Evolutionary conservation across 108 stramenopile species (phyloP).

Genomic region (Cyclotella cryptica): DNA sequence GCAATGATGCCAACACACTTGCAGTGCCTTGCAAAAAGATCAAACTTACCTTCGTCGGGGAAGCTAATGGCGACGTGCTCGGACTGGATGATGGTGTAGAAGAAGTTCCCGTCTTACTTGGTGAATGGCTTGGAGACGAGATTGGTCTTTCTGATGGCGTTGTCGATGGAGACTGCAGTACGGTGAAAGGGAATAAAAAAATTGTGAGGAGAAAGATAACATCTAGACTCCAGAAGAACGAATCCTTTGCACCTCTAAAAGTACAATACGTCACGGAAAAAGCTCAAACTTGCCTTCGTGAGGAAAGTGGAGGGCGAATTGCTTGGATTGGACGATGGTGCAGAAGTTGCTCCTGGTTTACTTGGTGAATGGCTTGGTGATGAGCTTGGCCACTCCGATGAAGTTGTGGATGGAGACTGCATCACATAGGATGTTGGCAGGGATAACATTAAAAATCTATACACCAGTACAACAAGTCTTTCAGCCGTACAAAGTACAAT

Average conservation of each 20-base stretch:
- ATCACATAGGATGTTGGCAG: neutral
- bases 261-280: too few relatives aligned
- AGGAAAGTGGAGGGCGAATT: neutral
- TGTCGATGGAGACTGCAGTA: too few relatives aligned
- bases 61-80: neutral
- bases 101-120: neutral
- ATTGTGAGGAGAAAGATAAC: too few relatives aligned
- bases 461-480: too few relatives aligned
- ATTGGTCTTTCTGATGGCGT: neutral
- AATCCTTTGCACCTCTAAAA: too few relatives aligned
- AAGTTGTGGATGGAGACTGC: neutral
- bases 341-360: neutral
- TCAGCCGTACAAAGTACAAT: too few relatives aligned
- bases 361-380: neutral
- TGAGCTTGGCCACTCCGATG: neutral
- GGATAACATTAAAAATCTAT: too few relatives aligned
- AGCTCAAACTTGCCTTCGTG: too few relatives aligned
- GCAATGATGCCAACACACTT: too few relatives aligned
- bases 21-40: too few relatives aligned
- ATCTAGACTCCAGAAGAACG: too few relatives aligned
- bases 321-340: neutral
- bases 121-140: neutral
- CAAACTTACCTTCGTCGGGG: neutral
- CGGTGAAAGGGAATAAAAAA: too few relatives aligned
- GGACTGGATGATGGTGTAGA: neutral